Base-by-base conservation (phyloP, 73 alveolate genomes). In the Paramecium sonneborni region DNA sequence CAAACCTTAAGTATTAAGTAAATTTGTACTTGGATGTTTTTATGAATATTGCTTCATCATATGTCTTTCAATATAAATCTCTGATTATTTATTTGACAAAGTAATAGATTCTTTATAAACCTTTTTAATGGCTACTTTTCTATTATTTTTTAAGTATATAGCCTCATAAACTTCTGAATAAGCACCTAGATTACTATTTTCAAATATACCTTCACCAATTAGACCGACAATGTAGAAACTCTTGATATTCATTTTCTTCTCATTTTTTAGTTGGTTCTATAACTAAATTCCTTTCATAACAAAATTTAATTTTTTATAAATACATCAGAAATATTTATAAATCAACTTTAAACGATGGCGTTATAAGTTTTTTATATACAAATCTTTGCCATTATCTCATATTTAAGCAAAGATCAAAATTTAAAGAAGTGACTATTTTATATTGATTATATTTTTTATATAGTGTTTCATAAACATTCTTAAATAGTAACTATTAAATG, bases 111-210 rank as follows among this genome's bases (percentile, higher is more conserved):
- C 44, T 23, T 79, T 79, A 21, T 43, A 44, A 43, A 79, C 55
- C 44, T 34, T 38, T 41, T 79, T 79, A 1, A 79, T 24, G 6
- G 90, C 74, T 39, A 38, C 76, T 10, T 24, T 44, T 79, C 28
- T 79, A 43, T 79, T 41, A 39, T 57, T 24, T 43, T 44, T 79
- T 32, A 72, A 38, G 44, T 72, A 30, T 14, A 72, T 34, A 32
- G 57, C 86, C 11, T 72, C 86, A 37, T 34, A 72, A 38, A 72
- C 86, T 34, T 72, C 86, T 15, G 86, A 30, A 18, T 72, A 72
- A 6, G 86, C 52, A 12, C 86, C 86, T 72, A n/a, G 30, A n/a
- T 18, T 52, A 3, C 15, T 35, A 72, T 12, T 35, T 38, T 32
- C 23, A 12, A 72, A 12, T 30, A 34, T 72, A 72, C 86, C 86